A percentile compares a stretch with the other conserved stretches of the same genome.
These are phyloP conservation scores for Ilyonectria sp. DNA, from an alignment of 2,329 filamentous ascomycete species.

Conservation along the genomic window DNA sequence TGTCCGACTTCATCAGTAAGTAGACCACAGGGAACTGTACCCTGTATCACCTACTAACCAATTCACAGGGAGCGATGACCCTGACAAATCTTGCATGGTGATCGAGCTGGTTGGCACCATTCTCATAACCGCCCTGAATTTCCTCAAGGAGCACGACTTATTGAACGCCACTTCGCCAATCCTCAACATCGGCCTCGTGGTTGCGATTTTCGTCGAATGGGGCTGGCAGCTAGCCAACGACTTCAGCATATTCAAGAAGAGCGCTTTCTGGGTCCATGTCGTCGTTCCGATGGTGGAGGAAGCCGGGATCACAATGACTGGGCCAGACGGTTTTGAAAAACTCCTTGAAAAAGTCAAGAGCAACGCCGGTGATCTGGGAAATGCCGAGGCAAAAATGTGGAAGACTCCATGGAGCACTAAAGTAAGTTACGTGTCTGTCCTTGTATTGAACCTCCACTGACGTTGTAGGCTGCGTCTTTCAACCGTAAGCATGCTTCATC, in stretches of 20 bases:
- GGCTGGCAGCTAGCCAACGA: background rate
- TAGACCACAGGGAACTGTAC: fast-evolving
- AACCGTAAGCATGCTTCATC: background rate
- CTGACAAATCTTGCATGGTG: background rate
- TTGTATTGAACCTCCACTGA: background rate
- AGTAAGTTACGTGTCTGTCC: background rate
- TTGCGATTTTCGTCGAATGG: slow-evolving; percentile 35
- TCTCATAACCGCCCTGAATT: slow-evolving; percentile 28
- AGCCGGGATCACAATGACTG: slow-evolving; percentile 21
- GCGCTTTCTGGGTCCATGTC: slow-evolving; percentile 32
- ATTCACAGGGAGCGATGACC: slow-evolving; percentile 28
- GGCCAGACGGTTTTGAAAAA: slow-evolving; percentile 7
- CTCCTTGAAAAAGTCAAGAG: slow-evolving; percentile 10
- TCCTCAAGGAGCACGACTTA: slow-evolving; percentile 29
- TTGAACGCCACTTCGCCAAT: slow-evolving; percentile 37
- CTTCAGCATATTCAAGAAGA: slow-evolving; percentile 7
- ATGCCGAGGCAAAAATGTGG: background rate
- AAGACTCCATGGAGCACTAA: background rate
- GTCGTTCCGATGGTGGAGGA: slow-evolving; percentile 36
- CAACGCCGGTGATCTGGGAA: background rate
- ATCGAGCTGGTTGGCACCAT: slow-evolving; percentile 37
- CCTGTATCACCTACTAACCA: background rate
- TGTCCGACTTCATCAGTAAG: slow-evolving; percentile 31
- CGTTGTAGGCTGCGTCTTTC: background rate
- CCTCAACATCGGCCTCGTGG: slow-evolving; percentile 34